phyloP scores from a whole-genome alignment of 352 stramenopile species.

The Globisporangium alternatum region DNA sequence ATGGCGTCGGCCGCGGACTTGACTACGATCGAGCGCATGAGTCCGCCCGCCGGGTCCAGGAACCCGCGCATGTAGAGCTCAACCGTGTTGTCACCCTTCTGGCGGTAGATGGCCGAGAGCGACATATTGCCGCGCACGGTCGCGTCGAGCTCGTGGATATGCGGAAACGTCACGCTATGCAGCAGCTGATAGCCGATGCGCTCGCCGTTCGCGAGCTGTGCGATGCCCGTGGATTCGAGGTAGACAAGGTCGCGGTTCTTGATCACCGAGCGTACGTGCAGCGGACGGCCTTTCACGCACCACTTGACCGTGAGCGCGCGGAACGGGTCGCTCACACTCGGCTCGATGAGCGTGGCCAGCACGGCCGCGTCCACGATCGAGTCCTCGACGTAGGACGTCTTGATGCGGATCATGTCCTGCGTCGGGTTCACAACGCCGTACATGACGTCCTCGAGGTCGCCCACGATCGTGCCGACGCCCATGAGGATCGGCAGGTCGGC shows the following conservation, averaged over 20 bases:
- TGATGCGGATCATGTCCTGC: conserved; percentile 32
- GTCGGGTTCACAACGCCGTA: conserved; percentile 37
- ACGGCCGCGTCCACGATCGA: conserved; percentile 13
- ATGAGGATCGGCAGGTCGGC: conserved; percentile 19
- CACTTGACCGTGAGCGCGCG: conserved; percentile 38
- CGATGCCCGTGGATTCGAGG: conserved; percentile 54
- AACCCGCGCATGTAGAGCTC: conserved; percentile 52
- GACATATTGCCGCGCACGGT: conserved; percentile 49
- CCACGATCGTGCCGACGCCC: conserved; percentile 32
- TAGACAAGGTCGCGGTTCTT: conserved; percentile 67
- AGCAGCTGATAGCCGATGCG: conserved; percentile 17
- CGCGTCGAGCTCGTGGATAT: conserved; percentile 34
- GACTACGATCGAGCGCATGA: conserved; percentile 44
- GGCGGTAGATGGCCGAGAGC: conserved; percentile 51
- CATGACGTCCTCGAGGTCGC: conserved; percentile 42
- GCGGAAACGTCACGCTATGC: conserved; percentile 55
- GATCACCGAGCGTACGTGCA: conserved; percentile 40
- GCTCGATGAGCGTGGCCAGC: conserved; percentile 16
- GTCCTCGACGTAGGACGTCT: conserved; percentile 37
- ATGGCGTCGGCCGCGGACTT: conserved; percentile 45
- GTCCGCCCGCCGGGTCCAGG: conserved; percentile 35
- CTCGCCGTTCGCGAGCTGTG: conserved; percentile 14
- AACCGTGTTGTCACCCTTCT: conserved; percentile 34
- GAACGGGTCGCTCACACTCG: conserved; percentile 12
- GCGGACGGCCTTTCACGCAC: conserved; percentile 43